A percentile compares a stretch with the other conserved stretches of the same genome.
phyloP scores from a whole-genome alignment of 768 basidiomycete genomes.

The Lentinus brumalis region DNA sequence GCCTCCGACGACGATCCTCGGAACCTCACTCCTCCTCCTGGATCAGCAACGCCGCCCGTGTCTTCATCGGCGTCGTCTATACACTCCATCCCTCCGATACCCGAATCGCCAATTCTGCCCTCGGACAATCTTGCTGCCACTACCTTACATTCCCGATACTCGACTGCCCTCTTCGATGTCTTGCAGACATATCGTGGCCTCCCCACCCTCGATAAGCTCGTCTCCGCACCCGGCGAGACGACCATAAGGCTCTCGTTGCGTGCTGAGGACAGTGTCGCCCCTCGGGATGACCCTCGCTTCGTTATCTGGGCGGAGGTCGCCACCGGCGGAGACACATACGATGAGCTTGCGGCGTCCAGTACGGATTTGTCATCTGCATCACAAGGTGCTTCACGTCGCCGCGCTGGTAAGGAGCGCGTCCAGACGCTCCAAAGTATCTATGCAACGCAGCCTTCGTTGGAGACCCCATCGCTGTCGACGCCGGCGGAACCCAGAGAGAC shows the following conservation, averaged over 20 bases:
- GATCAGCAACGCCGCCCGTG: constrained; percentile 7
- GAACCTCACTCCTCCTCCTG: constrained; percentile 13
- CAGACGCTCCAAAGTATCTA: constrained; percentile 22
- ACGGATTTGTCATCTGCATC: constrained; percentile 22
- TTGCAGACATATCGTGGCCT: constrained; percentile 79
- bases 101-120: constrained; percentile 28
- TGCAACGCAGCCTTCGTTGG: constrained; percentile 1
- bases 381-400: constrained; percentile 5
- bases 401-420: constrained; percentile 33
- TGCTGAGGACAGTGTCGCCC: constrained; percentile 66
- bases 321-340: constrained; percentile 24
- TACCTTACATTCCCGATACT: constrained; percentile 60
- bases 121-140: constrained; percentile 47
- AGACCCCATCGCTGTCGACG: background rate
- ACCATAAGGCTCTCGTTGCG: constrained; percentile 72
- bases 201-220: constrained; percentile 69
- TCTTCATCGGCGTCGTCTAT: constrained; percentile 10
- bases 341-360: constrained; percentile 16
- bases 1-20: constrained; percentile 3
- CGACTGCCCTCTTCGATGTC: constrained; percentile 78
- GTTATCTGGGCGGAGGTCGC: constrained; percentile 82
- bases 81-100: constrained; percentile 13
- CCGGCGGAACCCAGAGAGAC: constrained; percentile 24
- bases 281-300: constrained; percentile 87
- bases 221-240: constrained; percentile 54